Base-by-base conservation (phyloP, 495 filamentous ascomycete species). In the Neurospora sp. region DNA sequence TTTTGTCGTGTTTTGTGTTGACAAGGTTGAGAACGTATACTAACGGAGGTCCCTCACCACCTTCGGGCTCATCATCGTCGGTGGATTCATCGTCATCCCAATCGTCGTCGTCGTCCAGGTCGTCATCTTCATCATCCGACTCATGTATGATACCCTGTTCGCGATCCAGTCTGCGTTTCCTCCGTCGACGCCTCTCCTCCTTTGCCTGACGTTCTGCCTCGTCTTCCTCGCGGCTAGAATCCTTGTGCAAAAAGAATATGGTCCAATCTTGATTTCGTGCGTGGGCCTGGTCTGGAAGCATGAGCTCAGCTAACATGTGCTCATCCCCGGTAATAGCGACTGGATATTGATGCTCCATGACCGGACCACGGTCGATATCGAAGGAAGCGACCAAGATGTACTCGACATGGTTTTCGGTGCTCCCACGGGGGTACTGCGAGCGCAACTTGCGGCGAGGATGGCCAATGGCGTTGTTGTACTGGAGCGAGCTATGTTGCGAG, bases 371-470 rank as follows among this genome's bases (percentile, higher is more conserved):
- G 79, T 98, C 94, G 76, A 98, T 97, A 78, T 98, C 93, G 81
- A 99, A 99, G 3, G 94, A 96, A 0, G 96, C 96, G 69, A 99
- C 96, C n/a, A 99, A 86, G 71, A 99, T 98, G 79, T 98, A 99
- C 80, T 98, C 96, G 79, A 99, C 96, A 90, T 99, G 96, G 74
- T 92, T 94, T 81, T 97, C 94, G 40, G 87, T 79, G 53, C 83
- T 89, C 71, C 93, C 89, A 10, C 89, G 85, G 2, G 94, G 94
- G 79, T 98, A 98, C 79, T 98, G 94, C 53, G 94, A 95, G 75
- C 90, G 93, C 78, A 93, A 82, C 75, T 83, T 88, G 69, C 83
- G 80, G 35, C 77, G 75, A 18, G 78, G 83, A 77, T 84, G 83
- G 80, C 80, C 80, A 65, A 65, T 65, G 78, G 80, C 78, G 73